These are phyloP conservation scores for Elaeis oleifera DNA, from an alignment of 202 grass and related monocot genomes.

Conservation along the genomic window DNA sequence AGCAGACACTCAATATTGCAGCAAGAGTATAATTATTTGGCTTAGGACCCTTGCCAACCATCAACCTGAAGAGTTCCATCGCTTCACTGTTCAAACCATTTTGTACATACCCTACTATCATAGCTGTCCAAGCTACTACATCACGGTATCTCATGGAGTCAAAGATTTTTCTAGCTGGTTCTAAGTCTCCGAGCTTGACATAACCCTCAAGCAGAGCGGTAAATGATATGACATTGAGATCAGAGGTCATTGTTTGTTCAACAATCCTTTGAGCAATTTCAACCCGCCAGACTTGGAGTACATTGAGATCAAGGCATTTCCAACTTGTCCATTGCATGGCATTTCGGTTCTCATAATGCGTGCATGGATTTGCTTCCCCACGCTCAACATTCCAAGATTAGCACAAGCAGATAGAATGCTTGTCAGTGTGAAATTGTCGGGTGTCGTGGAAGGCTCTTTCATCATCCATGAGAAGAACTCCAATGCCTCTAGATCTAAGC, in stretches of 20 bases:
- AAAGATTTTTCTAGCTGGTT: constrained; percentile 58
- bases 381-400: constrained; percentile 40
- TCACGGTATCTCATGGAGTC: constrained; percentile 58
- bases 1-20: constrained; percentile 52
- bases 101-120: constrained; percentile 85
- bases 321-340: constrained; percentile 35
- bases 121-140: constrained; percentile 82
- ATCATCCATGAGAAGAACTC: constrained; percentile 57
- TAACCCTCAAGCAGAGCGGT: constrained; percentile 82
- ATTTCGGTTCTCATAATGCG: constrained; percentile 46
- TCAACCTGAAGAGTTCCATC: constrained; percentile 57
- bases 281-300: constrained; percentile 67
- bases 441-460: constrained; percentile 18
- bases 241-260: constrained; percentile 22
- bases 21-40: constrained; percentile 74
- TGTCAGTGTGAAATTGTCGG: constrained; percentile 51
- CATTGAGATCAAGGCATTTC: constrained; percentile 74
- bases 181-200: constrained; percentile 56
- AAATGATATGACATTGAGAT: constrained; percentile 76
- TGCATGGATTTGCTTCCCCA: constrained; percentile 64
- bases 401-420: constrained; percentile 64
- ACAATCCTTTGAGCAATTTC: constrained; percentile 46
- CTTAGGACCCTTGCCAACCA: constrained; percentile 54
- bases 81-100: constrained; percentile 57
- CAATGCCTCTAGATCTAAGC: constrained; percentile 44